phyloP scores from a whole-genome alignment of 108 stramenopile genomes.

The Fistulifera solaris region DNA sequence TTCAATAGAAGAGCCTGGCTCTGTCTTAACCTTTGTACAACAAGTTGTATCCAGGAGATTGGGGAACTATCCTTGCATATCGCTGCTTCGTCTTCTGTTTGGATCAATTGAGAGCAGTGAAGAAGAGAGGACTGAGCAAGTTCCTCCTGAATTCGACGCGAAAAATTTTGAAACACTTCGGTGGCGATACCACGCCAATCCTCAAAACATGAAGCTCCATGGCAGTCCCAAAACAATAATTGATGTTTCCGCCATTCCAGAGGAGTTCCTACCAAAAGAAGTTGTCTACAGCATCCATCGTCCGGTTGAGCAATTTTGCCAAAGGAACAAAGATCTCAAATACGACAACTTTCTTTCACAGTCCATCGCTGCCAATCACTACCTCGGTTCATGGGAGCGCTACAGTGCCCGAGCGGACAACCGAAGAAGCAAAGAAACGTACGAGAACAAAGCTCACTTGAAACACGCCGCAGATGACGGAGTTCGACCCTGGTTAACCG shows the following conservation, averaged over 20 bases:
- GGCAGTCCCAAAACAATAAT: constrained; percentile 23
- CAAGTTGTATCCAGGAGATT: constrained; percentile 7
- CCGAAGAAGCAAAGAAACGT: constrained; percentile 20
- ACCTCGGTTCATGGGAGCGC: constrained; percentile 30
- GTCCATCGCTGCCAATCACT: constrained; percentile 27
- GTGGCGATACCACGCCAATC: constrained; percentile 14
- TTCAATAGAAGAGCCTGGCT: constrained; percentile 10
- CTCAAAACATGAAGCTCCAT: constrained; percentile 12
- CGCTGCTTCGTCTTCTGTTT: constrained; percentile 14
- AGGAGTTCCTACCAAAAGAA: constrained; percentile 6
- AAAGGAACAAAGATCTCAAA: constrained; percentile 1
- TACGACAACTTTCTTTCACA: constrained; percentile 5
- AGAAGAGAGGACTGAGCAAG: neutral
- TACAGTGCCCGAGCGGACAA: constrained; percentile 20
- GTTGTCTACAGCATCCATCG: constrained; percentile 18
- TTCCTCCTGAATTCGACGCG: constrained; percentile 2
- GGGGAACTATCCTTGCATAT: constrained; percentile 13
- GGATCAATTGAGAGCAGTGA: constrained; percentile 12
- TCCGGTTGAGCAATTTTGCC: constrained; percentile 7
- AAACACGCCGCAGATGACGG: constrained; percentile 14
- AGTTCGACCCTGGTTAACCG: constrained; percentile 13
- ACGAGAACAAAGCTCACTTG: constrained; percentile 20
- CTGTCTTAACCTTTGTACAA: constrained; percentile 16
- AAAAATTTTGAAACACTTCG: constrained; percentile 13
- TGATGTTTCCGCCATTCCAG: constrained; percentile 18